Base-by-base conservation (phyloP, 1,284 basidiomycete species). In the Ustilago cynodontis region DNA sequence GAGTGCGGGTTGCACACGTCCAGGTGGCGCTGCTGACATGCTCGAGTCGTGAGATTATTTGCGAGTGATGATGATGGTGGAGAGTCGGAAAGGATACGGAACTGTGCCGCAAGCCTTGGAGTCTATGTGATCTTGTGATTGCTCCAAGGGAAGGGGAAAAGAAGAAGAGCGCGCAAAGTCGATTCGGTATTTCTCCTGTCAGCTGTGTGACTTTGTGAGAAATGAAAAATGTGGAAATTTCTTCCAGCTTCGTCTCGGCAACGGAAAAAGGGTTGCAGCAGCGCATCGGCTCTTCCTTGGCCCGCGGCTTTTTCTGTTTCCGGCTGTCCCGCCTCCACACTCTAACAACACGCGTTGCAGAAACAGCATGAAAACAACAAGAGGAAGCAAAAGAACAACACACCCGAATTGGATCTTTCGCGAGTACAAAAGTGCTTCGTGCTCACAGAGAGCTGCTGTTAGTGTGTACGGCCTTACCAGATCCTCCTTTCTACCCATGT, bases 1-100 rank as follows among this genome's bases (percentile, higher is more conserved):
- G 11, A 47, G 14, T 3, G 52, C 55, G 7, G 71, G 63, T 33
- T 74, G 71, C 22, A 74, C 63, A 37, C 71, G 49, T 29, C 71
- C 71, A 20, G 66, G 63, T 43, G 71, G 71, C 24, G 71, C 71
- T 45, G 66, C 71, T 24, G 71, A 68, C 65, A 68, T 73, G 31
- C n/a, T 66, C 33, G 18, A 31, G 28, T 45, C 28, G 26, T 52
- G n/a, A 2, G n/a, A 22, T n/a, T 11, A 31, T 14, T 14, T 16
- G 29, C 6, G n/a, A 24, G 49, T 54, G 50, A 24, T 58, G 51
- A 29, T 45, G 29, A n/a, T 39, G 28, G 18, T 37, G 28, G 5
- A 51, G n/a, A 31, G 33, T n/a, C n/a, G n/a, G 31, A 55, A 28
- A 28, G 24, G 24, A n/a, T n/a, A 24, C 11, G 2, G 9, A 5